Base-by-base conservation (phyloP, 306 rosid species). In the Vachellia collinsii region DNA sequence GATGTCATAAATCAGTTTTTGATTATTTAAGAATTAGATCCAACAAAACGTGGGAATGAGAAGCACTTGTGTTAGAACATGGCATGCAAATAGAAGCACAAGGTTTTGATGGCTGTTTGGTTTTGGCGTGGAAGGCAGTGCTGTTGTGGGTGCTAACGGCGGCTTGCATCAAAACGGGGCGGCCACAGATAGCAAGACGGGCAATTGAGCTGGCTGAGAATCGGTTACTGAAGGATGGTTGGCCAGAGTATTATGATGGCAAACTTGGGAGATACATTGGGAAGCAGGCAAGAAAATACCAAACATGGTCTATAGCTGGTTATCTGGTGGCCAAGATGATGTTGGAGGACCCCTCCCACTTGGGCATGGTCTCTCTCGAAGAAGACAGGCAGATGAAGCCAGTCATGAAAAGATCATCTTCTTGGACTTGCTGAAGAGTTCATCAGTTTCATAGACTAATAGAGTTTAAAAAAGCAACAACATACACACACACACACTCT, bases 161-260 rank as follows among this genome's bases (percentile, higher is more conserved):
- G 16, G 97, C 97, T 72, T 91, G 97, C 91, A 93, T 93, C 69
- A 93, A 93, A 54, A 90, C 94, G 25, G 97, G 97, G 59, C 82
- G 97, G 53, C 97, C 97, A 2, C 97, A 93, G 67, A 91, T 89
- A 67, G 97, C 97, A 66, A 87, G 97, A 79, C 80, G 85, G 29
- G 94, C 97, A 22, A 91, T 93, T 39, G 97, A 91, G 87, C 93
- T 91, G 70, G 93, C 94, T 0, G 97, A 93, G 90, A 86, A 87
- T 79, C 97, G 97, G 68, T 80, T 93, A 51, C 86, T 86, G 73
- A 93, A 91, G 87, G 97, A 93, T 79, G 86, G 91, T 63, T 93
- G 97, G 97, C 97, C 97, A 8, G 97, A 93, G 80, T 93, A 93
- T 76, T 93, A 93, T 46, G 97, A 93, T 36, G 97, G 97, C 79